Conservation (phyloP, 768 basidiomycete genomes). For the Lactifluus subvellereus region DNA sequence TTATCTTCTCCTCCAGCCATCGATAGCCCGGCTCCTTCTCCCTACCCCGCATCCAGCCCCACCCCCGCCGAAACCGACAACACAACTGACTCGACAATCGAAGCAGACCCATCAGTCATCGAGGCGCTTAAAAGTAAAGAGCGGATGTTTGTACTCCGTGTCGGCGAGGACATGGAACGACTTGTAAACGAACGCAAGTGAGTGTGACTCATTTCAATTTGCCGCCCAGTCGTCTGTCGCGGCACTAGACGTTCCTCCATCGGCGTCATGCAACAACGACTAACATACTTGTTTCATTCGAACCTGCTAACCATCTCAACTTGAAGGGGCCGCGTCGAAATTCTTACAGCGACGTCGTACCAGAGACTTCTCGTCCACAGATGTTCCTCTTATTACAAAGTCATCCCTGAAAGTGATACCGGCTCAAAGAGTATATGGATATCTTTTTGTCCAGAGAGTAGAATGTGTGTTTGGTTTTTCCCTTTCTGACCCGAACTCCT, state of each 20-base stretch:
- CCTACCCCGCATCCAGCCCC: slow-evolving; percentile 24
- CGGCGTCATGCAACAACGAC: not conserved
- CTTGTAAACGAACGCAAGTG: slow-evolving; percentile 72
- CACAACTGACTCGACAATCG: slow-evolving; percentile 31
- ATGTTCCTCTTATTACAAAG: slow-evolving; percentile 74
- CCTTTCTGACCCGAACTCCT: slow-evolving; percentile 13
- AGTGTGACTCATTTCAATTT: slow-evolving; percentile 30
- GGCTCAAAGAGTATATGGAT: slow-evolving; percentile 59
- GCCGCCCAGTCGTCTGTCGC: not conserved
- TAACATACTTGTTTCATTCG: not conserved
- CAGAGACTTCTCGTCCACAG: slow-evolving; percentile 83
- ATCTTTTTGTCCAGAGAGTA: slow-evolving; percentile 53
- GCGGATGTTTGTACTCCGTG: slow-evolving; percentile 78
- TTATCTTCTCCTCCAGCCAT: slow-evolving; percentile 20
- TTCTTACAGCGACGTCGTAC: slow-evolving; percentile 69
- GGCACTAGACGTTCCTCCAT: not conserved
- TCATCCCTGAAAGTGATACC: slow-evolving; percentile 64
- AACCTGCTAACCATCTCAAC: slow-evolving; percentile 13
- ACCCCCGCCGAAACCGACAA: slow-evolving; percentile 29
- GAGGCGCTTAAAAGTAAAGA: slow-evolving; percentile 87
- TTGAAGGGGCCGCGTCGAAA: slow-evolving; percentile 54
- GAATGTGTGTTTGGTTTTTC: slow-evolving; percentile 52
- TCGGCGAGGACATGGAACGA: slow-evolving; percentile 81
- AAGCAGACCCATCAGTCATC: slow-evolving; percentile 73
- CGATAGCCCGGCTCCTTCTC: slow-evolving; percentile 13